Evolutionary conservation across 345 rosid species (phyloP).

Genomic region (Salix exigua): DNA sequence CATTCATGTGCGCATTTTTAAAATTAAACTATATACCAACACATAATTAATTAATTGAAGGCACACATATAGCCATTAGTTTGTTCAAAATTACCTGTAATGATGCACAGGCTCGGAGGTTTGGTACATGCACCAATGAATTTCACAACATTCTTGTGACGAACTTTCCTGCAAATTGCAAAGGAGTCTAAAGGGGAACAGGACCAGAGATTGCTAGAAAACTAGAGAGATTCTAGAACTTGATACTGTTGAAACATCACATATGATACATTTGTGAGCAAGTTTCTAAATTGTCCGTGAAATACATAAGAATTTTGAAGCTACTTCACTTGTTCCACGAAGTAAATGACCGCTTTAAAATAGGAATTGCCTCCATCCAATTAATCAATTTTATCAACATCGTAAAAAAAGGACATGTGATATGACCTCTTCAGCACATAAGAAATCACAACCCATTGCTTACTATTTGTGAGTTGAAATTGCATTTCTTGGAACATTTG

Average conservation of each 20-base stretch:
- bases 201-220: neutral
- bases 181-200: neutral
- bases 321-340: neutral
- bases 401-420: no score
- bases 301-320: neutral
- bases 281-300: neutral
- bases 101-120: conserved; percentile 53
- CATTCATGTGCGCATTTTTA: neutral
- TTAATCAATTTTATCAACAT: no score
- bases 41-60: neutral
- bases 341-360: neutral
- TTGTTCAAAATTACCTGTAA: conserved; percentile 44
- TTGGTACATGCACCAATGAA: conserved; percentile 62
- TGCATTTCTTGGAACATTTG: neutral
- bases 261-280: neutral
- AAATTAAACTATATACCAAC: neutral
- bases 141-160: conserved; percentile 56
- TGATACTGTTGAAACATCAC: neutral
- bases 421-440: neutral
- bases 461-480: neutral
- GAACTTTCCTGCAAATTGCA: conserved; percentile 45
- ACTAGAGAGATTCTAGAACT: neutral
- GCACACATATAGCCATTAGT: neutral
- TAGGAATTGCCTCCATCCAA: no score
- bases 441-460: neutral